These are phyloP conservation scores for Cerrena zonata DNA, from an alignment of 1,284 basidiomycete species.

Conservation along the genomic window DNA sequence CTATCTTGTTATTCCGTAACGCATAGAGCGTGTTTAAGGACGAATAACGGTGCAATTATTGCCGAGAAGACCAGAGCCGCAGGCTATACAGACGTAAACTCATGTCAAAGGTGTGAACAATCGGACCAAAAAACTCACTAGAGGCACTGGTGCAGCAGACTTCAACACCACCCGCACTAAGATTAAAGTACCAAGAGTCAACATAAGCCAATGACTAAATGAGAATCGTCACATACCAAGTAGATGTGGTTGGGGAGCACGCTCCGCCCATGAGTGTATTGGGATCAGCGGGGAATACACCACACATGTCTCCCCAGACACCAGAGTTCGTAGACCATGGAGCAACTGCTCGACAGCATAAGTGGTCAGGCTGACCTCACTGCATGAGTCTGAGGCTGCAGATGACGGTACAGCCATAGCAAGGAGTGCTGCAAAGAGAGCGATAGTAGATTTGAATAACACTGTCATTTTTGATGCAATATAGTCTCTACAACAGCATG, in stretches of 20 bases:
- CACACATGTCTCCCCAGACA: conserved; percentile 13
- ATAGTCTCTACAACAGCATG: no score
- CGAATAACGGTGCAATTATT: conserved; percentile 1
- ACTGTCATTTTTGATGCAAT: no score
- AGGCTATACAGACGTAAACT: neutral
- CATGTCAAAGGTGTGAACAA: neutral
- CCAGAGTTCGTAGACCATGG: conserved; percentile 10
- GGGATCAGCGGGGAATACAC: conserved; percentile 8
- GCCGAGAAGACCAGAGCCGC: conserved; percentile 1
- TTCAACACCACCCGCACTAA: neutral
- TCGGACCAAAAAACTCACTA: neutral
- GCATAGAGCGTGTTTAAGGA: no score
- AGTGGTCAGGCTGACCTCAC: conserved; percentile 8
- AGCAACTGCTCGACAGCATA: conserved; percentile 12
- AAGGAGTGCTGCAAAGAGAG: neutral
- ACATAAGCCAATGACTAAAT: neutral
- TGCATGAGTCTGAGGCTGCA: neutral
- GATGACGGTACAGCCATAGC: neutral
- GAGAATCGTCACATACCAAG: conserved; percentile 8
- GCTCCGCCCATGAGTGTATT: conserved; percentile 10
- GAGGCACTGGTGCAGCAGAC: conserved; percentile 2
- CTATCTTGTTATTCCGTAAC: no score
- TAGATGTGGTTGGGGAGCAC: conserved; percentile 1
- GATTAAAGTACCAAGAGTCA: neutral
- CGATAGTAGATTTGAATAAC: neutral